Evolutionary conservation across 2,329 filamentous ascomycete species (phyloP).

Genomic region (Aspergillus tubingensis): DNA sequence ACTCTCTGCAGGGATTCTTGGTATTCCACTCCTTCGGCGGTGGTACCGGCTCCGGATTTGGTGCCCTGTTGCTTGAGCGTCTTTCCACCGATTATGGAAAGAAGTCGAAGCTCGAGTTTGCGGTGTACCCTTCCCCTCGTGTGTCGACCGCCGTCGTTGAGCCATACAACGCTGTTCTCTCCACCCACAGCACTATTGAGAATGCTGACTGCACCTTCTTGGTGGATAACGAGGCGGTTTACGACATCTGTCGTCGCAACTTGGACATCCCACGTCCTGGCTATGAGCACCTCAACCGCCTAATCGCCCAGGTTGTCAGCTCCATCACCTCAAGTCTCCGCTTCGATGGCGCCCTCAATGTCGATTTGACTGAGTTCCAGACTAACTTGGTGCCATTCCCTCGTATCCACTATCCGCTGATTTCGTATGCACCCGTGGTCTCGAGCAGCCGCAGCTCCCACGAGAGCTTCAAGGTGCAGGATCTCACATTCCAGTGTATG

Average conservation of each 20-base stretch:
- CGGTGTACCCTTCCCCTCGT: slow-evolving; percentile 65
- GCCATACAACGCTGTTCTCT: slow-evolving; percentile 64
- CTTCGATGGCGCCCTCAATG: slow-evolving; percentile 67
- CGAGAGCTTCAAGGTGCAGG: slow-evolving; percentile 83
- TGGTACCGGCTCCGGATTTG: slow-evolving; percentile 68
- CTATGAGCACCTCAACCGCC: slow-evolving; percentile 66
- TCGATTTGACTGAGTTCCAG: slow-evolving; percentile 70
- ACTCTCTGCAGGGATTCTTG: slow-evolving; percentile 66
- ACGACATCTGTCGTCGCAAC: slow-evolving; percentile 67
- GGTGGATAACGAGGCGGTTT: slow-evolving; percentile 69
- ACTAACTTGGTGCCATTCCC: slow-evolving; percentile 70
- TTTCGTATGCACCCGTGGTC: slow-evolving; percentile 66
- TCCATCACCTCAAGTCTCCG: slow-evolving; percentile 66
- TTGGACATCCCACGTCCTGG: slow-evolving; percentile 65
- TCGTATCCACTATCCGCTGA: slow-evolving; percentile 67
- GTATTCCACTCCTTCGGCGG: slow-evolving; percentile 71
- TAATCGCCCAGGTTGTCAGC: slow-evolving; percentile 69
- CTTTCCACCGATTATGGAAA: slow-evolving; percentile 67
- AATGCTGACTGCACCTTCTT: slow-evolving; percentile 69
- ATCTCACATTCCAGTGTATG: slow-evolving; percentile 67
- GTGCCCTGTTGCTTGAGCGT: slow-evolving; percentile 64
- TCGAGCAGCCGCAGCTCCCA: slow-evolving; percentile 74
- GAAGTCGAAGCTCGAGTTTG: slow-evolving; percentile 69
- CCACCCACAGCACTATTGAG: slow-evolving; percentile 64
- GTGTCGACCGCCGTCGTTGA: slow-evolving; percentile 68